These are phyloP conservation scores for Obba rivulosa DNA, from an alignment of 768 basidiomycete genomes.

Conservation along the genomic window DNA sequence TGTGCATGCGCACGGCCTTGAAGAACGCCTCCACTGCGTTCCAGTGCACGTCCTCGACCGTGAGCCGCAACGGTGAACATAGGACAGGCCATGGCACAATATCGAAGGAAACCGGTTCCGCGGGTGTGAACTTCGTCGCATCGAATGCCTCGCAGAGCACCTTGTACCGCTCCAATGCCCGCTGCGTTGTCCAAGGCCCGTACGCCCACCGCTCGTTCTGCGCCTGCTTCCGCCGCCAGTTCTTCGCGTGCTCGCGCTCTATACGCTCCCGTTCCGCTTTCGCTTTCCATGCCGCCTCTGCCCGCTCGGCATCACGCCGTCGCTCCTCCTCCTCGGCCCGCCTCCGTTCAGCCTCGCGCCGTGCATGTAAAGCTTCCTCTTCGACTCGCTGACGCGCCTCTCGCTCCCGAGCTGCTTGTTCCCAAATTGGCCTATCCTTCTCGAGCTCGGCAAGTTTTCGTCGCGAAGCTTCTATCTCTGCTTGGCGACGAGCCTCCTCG, in stretches of 20 bases:
- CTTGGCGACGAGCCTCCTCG: constrained; percentile 33
- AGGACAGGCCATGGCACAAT: constrained; percentile 77
- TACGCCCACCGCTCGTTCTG: constrained; percentile 46
- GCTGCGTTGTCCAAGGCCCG: constrained; percentile 56
- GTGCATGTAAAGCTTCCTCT: constrained; percentile 20
- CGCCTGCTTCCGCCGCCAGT: constrained; percentile 35
- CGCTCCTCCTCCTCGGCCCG: constrained; percentile 8
- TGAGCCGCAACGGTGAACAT: constrained; percentile 43
- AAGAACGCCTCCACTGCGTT: constrained; percentile 70
- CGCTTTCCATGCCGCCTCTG: constrained; percentile 24
- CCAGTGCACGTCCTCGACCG: constrained; percentile 68
- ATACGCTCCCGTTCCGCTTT: constrained; percentile 24
- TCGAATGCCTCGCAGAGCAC: constrained; percentile 60
- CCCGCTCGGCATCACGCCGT: constrained; percentile 22
- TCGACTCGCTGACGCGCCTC: constrained; percentile 38
- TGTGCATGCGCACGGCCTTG: constrained; percentile 39
- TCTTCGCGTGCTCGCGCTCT: constrained; percentile 33
- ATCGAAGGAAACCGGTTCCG: constrained; percentile 51
- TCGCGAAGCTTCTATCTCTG: constrained; percentile 56
- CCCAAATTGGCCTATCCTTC: constrained; percentile 57
- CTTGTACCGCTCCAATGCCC: constrained; percentile 70
- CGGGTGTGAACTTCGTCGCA: constrained; percentile 45
- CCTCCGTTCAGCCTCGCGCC: constrained; percentile 12
- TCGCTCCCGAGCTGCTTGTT: constrained; percentile 44
- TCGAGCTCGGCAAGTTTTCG: constrained; percentile 67